Evolutionary conservation across 169 alveolate species (phyloP).

Genomic region (Cyclospora cayetanensis): DNA sequence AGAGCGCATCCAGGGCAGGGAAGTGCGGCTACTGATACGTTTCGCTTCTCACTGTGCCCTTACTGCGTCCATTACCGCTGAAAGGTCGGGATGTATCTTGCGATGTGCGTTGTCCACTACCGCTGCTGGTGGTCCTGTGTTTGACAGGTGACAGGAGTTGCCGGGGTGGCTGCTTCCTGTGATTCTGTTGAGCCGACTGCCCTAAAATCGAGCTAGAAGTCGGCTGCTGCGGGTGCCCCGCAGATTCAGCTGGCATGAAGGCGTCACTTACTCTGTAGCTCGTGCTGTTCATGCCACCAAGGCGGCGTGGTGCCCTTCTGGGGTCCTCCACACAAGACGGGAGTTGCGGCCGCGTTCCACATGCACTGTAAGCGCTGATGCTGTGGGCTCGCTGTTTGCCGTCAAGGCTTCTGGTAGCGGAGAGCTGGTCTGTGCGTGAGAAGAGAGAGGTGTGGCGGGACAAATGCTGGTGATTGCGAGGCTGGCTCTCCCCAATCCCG

Average conservation of each 20-base stretch:
- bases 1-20: neutral
- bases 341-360: constrained; percentile 18
- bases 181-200: neutral
- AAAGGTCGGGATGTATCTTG: constrained; percentile 24
- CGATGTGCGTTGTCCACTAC: constrained; percentile 45
- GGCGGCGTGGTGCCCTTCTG: constrained; percentile 17
- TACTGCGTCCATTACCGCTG: constrained; percentile 43
- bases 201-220: neutral
- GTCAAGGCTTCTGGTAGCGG: constrained; percentile 37
- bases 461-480: constrained; percentile 17
- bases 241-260: neutral
- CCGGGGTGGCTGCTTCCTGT: constrained; percentile 20
- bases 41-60: constrained; percentile 26
- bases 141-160: constrained; percentile 24
- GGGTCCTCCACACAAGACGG: neutral
- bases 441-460: constrained; percentile 22
- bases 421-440: neutral
- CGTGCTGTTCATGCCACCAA: neutral
- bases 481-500: constrained; percentile 14
- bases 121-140: constrained; percentile 45
- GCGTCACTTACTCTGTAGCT: constrained; percentile 33
- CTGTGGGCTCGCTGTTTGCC: constrained; percentile 52
- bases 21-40: constrained; percentile 27
- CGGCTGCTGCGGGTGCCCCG: constrained; percentile 15
- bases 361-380: neutral